Conservation (phyloP, 768 basidiomycete genomes). For the Boletus fagicola region DNA sequence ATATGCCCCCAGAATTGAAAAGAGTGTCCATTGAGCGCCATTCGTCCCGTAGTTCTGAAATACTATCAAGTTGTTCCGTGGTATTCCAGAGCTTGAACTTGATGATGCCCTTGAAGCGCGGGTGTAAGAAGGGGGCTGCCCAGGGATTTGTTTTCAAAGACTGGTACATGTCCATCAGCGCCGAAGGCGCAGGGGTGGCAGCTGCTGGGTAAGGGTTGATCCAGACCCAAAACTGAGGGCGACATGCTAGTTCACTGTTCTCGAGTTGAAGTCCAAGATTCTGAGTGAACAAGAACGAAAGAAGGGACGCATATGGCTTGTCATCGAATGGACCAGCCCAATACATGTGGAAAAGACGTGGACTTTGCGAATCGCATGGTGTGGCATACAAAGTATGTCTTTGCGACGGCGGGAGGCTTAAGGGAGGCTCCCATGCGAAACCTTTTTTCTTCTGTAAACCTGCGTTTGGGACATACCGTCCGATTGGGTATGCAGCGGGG, state of each 20-base stretch:
- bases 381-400: conserved; percentile 42
- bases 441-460: conserved; percentile 59
- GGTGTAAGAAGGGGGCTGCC: conserved; percentile 90
- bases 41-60: conserved; percentile 83
- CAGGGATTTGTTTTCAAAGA: conserved; percentile 79
- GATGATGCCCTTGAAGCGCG: conserved; percentile 82
- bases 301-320: conserved; percentile 89
- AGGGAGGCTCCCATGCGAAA: conserved; percentile 54
- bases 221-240: conserved; percentile 95
- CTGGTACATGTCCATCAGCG: conserved; percentile 77
- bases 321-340: conserved; percentile 97
- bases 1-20: conserved; percentile 85
- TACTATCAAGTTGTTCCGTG: conserved; percentile 87
- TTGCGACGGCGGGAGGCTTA: conserved; percentile 47
- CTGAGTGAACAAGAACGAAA: conserved; percentile 92
- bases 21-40: conserved; percentile 76
- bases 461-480: conserved; percentile 47
- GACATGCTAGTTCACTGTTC: conserved; percentile 49
- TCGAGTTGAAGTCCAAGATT: conserved; percentile 76
- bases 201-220: conserved; percentile 94
- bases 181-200: conserved; percentile 73
- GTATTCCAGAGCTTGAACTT: conserved; percentile 97
- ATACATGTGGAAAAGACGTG: conserved; percentile 91
- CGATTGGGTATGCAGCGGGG: conserved; percentile 23
- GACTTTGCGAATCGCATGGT: conserved; percentile 74